phyloP scores from a whole-genome alignment of 805 yeast species.

The Nakazawaea pomicola region DNA sequence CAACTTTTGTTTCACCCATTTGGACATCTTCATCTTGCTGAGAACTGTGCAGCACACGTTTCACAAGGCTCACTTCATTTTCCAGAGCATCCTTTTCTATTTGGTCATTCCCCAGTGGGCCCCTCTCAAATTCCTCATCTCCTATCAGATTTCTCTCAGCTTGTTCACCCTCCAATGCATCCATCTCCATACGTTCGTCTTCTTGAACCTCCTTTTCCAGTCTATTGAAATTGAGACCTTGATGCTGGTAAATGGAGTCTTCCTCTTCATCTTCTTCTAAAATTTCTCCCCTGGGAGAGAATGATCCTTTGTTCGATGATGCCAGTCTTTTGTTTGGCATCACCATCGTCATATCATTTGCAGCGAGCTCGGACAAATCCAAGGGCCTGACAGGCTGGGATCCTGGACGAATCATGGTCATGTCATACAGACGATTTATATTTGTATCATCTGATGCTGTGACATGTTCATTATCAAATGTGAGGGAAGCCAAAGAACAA shows the following conservation, averaged over 20 bases:
- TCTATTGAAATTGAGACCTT: constrained; percentile 9
- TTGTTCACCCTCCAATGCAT: too few species aligned
- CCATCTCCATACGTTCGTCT: background rate
- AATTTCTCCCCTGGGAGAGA: background rate
- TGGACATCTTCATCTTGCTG: constrained; percentile 5
- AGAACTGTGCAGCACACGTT: too few species aligned
- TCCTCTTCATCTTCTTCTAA: constrained; percentile 8
- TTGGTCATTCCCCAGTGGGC: too few species aligned
- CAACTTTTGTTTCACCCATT: constrained; percentile 4
- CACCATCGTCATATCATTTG: constrained; percentile 24
- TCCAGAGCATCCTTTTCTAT: constrained; percentile 1
- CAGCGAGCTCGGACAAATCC: constrained; percentile 17
- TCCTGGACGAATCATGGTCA: constrained; percentile 8
- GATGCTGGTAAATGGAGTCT: constrained; percentile 9
- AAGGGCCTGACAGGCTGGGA: background rate
- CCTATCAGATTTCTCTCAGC: constrained; percentile 6
- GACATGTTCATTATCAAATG: constrained; percentile 19
- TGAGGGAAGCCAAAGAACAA: constrained; percentile 17
- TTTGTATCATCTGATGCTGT: constrained; percentile 13
- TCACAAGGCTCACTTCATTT: background rate
- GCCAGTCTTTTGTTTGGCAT: too few species aligned
- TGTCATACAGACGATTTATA: constrained; percentile 6
- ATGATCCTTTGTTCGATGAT: too few species aligned
- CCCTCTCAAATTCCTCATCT: background rate
- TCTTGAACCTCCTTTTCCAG: constrained; percentile 5